Evolutionary conservation across 1,284 basidiomycete species (phyloP).

Genomic region (Gastroboletus turbinatus): DNA sequence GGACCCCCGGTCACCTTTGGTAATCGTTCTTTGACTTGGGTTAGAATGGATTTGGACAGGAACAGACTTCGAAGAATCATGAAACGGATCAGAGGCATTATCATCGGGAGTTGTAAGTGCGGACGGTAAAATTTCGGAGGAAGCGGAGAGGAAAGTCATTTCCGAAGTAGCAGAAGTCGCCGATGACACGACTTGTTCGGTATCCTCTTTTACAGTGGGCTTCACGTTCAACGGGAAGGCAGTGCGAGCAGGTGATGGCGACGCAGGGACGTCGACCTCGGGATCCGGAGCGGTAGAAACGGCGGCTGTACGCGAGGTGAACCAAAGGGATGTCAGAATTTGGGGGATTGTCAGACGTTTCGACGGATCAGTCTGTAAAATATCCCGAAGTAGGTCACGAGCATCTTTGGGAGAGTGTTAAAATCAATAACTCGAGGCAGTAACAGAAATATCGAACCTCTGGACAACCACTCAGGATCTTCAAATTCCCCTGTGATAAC

Average conservation of each 20-base stretch:
- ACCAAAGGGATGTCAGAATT: constrained; percentile 92
- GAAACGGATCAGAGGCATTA: constrained; percentile 42
- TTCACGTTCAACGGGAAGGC: constrained; percentile 20
- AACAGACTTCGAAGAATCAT: constrained; percentile 22
- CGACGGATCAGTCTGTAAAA: constrained; percentile 80
- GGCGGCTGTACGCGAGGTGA: constrained; percentile 51
- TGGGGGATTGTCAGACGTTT: constrained; percentile 80
- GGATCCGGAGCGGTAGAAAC: constrained; percentile 37
- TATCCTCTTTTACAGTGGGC: constrained; percentile 35
- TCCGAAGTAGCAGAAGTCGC: constrained; percentile 48
- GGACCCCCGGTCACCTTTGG: constrained; percentile 14
- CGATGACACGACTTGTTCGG: constrained; percentile 42
- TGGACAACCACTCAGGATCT: constrained; percentile 88
- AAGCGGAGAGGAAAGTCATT: constrained; percentile 53
- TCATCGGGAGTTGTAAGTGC: constrained; percentile 58
- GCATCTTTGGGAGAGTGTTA: constrained; percentile 56
- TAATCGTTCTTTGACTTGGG: constrained; percentile 53
- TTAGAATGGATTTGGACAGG: constrained; percentile 43
- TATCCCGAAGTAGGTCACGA: constrained; percentile 73
- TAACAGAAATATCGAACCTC: constrained; percentile 49
- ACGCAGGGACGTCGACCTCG: constrained; percentile 24
- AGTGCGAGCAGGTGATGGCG: constrained; percentile 29
- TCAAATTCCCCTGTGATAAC: constrained; percentile 90
- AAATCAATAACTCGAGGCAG: constrained; percentile 1
- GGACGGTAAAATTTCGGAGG: constrained; percentile 52